Base-by-base conservation (phyloP, 441 rosid species). In the Populus hybrid region DNA sequence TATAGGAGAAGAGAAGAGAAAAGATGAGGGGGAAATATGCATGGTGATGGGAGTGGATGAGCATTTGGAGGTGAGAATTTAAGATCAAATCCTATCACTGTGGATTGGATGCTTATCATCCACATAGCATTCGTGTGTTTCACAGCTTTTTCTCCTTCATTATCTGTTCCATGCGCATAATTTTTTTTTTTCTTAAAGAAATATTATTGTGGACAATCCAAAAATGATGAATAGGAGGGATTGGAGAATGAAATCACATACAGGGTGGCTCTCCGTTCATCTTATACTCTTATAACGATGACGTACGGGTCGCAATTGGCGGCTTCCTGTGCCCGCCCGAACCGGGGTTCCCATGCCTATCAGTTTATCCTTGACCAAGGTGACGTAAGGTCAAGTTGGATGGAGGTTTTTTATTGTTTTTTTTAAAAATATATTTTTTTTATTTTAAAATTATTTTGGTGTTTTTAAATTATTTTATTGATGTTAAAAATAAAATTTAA, bases 31-130 rank as follows among this genome's bases (percentile, higher is more conserved):
- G 46, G 10, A 10, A 20, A 36, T 28, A 69, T 5, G 73, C 50
- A 23, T 64, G 73, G 74, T 21, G 81, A 16, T 71, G 73, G 57
- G 67, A 80, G 83, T 84, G 92, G 92, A 89, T 89, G 86, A 85
- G 90, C 77, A 78, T 81, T 78, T 85, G 86, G 86, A 87, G 92
- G 89, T 85, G 85, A 83, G 89, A 78, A 85, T 81, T 86, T 73
- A 72, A 80, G 46, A 14, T 40, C 28, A 71, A 71, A 71, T 71
- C 74, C 74, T 71, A 71, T 71, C 74, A 71, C 18, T 28, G 12
- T 0, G 16, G 3, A 23, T 4, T 71, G 30, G 61, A 23, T 71
- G 61, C 30, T 23, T 71, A 4, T 71, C 74, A 28, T 71, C 74
- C 74, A 71, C 74, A 71, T 21, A 42, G 42, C 50, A 18, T 23